Percentiles rank a stretch among this genome's conserved stretches.
These are phyloP conservation scores for Mrakia gelida DNA, from an alignment of 768 basidiomycete genomes.

Conservation along the genomic window DNA sequence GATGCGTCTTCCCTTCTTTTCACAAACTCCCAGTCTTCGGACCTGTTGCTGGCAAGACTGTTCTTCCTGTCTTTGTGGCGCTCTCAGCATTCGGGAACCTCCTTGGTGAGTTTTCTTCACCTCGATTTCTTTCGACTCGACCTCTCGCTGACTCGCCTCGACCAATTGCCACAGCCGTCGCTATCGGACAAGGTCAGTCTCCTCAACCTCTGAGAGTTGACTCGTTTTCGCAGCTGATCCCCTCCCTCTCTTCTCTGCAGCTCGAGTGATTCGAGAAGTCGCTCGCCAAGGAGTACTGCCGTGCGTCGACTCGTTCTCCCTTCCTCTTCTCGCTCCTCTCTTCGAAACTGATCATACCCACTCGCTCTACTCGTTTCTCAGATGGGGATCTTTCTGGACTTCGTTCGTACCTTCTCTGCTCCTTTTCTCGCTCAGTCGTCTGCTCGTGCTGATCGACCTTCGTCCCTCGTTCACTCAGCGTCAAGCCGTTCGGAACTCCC, in stretches of 20 bases:
- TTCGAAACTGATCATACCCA: too few relatives aligned
- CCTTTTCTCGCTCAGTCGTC: too few relatives aligned
- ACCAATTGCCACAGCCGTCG: conserved; percentile 30
- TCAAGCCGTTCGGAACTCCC: conserved; percentile 66
- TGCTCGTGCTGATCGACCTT: too few relatives aligned
- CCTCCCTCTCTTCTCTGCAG: conserved; percentile 35
- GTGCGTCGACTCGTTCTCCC: too few relatives aligned
- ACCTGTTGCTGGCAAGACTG: conserved; percentile 48
- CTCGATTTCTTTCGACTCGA: too few relatives aligned
- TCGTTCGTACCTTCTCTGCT: too few relatives aligned
- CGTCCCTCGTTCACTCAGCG: conserved; percentile 45
- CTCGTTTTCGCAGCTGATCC: too few relatives aligned
- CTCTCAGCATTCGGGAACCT: conserved; percentile 36
- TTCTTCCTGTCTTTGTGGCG: conserved; percentile 34
- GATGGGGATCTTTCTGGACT: conserved; percentile 53
- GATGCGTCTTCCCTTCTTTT: background rate
- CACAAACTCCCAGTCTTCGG: conserved; percentile 52
- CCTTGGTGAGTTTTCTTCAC: background rate
- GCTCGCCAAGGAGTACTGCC: conserved; percentile 56
- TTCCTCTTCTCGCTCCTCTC: too few relatives aligned
- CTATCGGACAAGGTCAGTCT: conserved; percentile 43
- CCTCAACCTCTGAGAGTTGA: too few relatives aligned
- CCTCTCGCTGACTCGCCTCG: too few relatives aligned
- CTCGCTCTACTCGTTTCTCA: too few relatives aligned
- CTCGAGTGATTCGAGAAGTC: conserved; percentile 52